Evolutionary conservation across 2,329 filamentous ascomycete species (phyloP).

Genomic region (Pseudogymnoascus sp.): DNA sequence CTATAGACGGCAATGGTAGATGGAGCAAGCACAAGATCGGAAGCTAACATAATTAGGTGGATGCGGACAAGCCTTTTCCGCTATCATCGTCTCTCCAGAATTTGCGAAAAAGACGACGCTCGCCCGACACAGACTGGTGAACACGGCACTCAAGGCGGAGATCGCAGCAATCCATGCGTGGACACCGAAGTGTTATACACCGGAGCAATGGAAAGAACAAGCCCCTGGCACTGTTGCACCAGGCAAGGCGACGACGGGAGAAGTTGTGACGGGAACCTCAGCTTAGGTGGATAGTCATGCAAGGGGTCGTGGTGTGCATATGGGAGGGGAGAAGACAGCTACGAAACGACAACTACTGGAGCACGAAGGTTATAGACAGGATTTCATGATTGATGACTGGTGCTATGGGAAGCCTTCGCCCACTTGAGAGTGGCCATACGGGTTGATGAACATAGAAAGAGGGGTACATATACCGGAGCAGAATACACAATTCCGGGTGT

Average conservation of each 20-base stretch:
- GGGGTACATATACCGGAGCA: background rate
- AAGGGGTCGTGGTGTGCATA: background rate
- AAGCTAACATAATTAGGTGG: constrained; percentile 41
- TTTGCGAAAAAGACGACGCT: constrained; percentile 54
- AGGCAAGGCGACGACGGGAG: constrained; percentile 26
- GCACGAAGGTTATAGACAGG: background rate
- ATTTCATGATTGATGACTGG: background rate
- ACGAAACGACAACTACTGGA: background rate
- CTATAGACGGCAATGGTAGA: background rate
- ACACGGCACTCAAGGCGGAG: constrained; percentile 57
- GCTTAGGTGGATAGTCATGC: background rate
- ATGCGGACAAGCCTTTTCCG: constrained; percentile 62
- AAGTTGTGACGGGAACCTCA: constrained; percentile 24
- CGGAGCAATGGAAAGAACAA: constrained; percentile 64
- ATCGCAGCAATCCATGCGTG: constrained; percentile 69
- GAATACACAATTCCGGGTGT: background rate
- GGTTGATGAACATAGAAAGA: background rate
- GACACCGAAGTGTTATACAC: constrained; percentile 67
- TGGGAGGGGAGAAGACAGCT: background rate
- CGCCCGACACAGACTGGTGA: constrained; percentile 60
- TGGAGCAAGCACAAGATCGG: background rate
- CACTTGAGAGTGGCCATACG: background rate
- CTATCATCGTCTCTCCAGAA: constrained; percentile 54
- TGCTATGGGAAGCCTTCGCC: background rate
- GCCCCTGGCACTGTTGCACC: constrained; percentile 31